phyloP scores from a whole-genome alignment of 73 alveolate species.

The Tetrahymena borealis region DNA sequence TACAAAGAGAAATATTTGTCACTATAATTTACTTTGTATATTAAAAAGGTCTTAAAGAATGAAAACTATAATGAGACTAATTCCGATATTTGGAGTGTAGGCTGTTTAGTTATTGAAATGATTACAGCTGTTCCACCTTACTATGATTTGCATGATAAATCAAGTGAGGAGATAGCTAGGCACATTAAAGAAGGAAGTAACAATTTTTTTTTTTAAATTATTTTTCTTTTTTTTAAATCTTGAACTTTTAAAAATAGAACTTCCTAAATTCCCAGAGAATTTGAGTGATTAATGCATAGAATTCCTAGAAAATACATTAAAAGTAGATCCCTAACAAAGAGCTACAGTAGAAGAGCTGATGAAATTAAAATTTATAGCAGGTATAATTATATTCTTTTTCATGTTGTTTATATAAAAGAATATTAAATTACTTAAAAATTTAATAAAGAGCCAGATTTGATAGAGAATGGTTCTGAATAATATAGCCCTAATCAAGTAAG shows the following conservation, averaged over 20 bases:
- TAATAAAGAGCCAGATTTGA: background rate
- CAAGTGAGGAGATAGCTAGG: background rate
- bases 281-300: background rate
- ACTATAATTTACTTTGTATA: background rate
- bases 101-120: conserved; percentile 37
- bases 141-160: background rate
- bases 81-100: conserved; percentile 45
- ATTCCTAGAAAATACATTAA: background rate
- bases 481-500: background rate
- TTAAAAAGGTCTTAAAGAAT: conserved; percentile 7
- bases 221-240: background rate
- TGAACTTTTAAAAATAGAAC: background rate
- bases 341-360: background rate
- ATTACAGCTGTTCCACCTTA: conserved; percentile 36
- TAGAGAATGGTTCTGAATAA: background rate
- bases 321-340: background rate
- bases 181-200: background rate
- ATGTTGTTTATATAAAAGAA: background rate
- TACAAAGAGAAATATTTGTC: too few relatives aligned
- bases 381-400: background rate
- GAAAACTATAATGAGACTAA: background rate
- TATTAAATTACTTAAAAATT: background rate
- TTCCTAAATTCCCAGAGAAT: background rate
- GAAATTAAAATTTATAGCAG: background rate
- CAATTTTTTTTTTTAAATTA: background rate